Percentiles rank a stretch among this genome's conserved stretches.
Evolutionary conservation across 495 filamentous ascomycete species (phyloP).

Genomic region (Penicillium macrosclerotiorum): DNA sequence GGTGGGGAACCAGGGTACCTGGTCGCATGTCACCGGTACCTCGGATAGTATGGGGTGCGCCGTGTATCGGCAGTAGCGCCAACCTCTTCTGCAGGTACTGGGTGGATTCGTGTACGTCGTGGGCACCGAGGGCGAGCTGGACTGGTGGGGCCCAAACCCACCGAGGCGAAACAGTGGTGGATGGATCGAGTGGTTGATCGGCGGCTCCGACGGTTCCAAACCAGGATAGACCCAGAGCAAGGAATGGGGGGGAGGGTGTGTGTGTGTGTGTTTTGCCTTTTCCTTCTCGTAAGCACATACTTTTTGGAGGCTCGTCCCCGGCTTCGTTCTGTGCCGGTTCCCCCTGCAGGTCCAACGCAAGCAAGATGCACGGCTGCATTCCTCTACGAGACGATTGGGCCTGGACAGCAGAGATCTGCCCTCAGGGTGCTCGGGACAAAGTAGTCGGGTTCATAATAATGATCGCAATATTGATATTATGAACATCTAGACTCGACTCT

Average conservation of each 20-base stretch:
- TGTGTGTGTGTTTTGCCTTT: not conserved
- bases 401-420: too few species aligned
- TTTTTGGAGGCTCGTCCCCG: not conserved
- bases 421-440: too few species aligned
- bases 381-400: too few species aligned
- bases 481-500: too few species aligned
- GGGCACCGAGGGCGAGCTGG: slow-evolving; percentile 13
- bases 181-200: slow-evolving; percentile 17
- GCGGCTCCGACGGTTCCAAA: slow-evolving; percentile 5
- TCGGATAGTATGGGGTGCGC: not conserved
- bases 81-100: slow-evolving; percentile 14
- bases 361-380: too few species aligned
- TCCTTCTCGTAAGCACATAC: not conserved
- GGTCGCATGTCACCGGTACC: slow-evolving; percentile 9
- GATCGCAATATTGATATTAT: too few species aligned
- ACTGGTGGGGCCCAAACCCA: slow-evolving; percentile 16
- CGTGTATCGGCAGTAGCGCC: slow-evolving; percentile 7
- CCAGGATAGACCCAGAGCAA: slow-evolving; percentile 4
- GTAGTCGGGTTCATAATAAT: too few species aligned
- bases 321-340: too few species aligned
- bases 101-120: not conserved
- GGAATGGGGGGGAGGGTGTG: not conserved
- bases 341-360: too few species aligned
- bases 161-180: slow-evolving; percentile 21
- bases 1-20: slow-evolving; percentile 3